Evolutionary conservation across 306 rosid species (phyloP).

Genomic region (Quercus berberidifolia): DNA sequence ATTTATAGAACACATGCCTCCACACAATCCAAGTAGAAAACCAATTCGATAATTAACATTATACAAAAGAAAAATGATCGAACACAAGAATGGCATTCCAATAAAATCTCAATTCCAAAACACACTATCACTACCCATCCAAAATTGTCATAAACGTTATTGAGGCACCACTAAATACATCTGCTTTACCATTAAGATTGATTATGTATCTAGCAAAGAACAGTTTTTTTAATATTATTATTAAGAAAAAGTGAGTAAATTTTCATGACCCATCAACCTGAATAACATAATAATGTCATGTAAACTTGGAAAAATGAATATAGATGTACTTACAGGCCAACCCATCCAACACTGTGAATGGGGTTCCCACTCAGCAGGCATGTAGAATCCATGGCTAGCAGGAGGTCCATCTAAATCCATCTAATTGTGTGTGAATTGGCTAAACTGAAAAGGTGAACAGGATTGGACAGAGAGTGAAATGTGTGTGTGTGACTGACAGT

Average conservation of each 20-base stretch:
- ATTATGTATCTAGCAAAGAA: background rate
- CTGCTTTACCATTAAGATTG: background rate
- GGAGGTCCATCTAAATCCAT: conserved; percentile 55
- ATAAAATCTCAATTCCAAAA: background rate
- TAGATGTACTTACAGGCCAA: conserved; percentile 76
- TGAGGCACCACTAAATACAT: background rate
- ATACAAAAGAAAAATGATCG: background rate
- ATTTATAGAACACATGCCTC: background rate
- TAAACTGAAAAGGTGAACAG: background rate
- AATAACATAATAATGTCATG: background rate
- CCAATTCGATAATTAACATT: background rate
- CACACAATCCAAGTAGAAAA: background rate
- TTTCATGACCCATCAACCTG: background rate
- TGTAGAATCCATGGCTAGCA: conserved; percentile 43
- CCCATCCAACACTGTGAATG: conserved; percentile 89
- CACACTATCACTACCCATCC: background rate
- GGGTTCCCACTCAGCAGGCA: conserved; percentile 95
- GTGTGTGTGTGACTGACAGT: no score
- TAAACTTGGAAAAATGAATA: background rate
- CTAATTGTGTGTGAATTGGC: background rate
- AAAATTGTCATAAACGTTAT: background rate
- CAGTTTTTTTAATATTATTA: no score
- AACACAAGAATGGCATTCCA: conserved; percentile 1
- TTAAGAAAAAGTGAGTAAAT: background rate
- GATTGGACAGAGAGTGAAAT: no score